Base-by-base conservation (phyloP, 108 stramenopile species). In the Cyclotella atomus region DNA sequence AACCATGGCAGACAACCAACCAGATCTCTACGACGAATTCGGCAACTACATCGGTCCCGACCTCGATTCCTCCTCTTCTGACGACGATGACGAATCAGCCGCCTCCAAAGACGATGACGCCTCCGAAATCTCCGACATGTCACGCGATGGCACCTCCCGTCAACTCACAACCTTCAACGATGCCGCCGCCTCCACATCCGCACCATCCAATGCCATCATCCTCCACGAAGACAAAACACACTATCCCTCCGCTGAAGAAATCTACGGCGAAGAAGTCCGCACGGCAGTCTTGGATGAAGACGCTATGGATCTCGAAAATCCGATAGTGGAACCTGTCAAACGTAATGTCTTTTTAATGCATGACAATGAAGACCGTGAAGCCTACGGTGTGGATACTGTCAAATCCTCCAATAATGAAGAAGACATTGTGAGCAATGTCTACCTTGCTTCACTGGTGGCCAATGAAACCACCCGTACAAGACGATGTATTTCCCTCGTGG, bases 41-140 rank as follows among this genome's bases (percentile, higher is more conserved):
- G 99, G 99, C 45, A 99, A 99, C 77, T 98, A 99, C 87, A 95
- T 99, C 73, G 99, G 99, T n/a, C 97, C 98, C 16, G 97, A 98
- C 56, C 78, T 97, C 44, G 97, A 96, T 66, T 91, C 78, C 6
- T 70, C 72, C 1, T 81, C 79, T 7, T 83, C 83, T 3, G 35
- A 59, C 33, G 70, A 71, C 52, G 79, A 77, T 21, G 67, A 59
- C 52, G 43, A 59, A n/a, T n/a, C n/a, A n/a, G n/a, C 10, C 52
- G 20, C 52, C n/a, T 34, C 59, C 35, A 75, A 38, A 10, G 76
- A 81, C 20, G 91, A 92, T 67, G 91, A 91, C 55, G 83, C 87
- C n/a, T 92, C 91, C 20, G 92, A 89, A 28, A 83, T 92, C 25
- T 88, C 87, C 29, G 79, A 70, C 65, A 65, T 77, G 21, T 77